These are phyloP conservation scores for Dictyostelium intermedium DNA, from an alignment of 78 protist species.

Conservation along the genomic window DNA sequence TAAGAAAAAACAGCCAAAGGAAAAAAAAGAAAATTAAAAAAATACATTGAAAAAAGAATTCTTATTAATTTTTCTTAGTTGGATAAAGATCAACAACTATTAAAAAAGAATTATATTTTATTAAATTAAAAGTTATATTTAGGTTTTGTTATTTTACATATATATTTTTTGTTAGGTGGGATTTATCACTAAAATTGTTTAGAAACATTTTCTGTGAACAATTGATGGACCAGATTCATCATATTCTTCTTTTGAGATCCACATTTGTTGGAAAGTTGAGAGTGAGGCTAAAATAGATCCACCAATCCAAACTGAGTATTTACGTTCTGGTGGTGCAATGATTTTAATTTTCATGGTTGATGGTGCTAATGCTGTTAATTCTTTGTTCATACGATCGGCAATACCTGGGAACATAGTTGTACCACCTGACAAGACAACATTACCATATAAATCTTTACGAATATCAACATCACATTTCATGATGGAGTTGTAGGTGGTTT, in stretches of 20 bases:
- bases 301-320: constrained; percentile 88
- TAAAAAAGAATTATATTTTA: no score
- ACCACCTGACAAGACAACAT: constrained; percentile 89
- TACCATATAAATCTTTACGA: constrained; percentile 62
- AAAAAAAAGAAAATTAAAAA: no score
- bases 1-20: no score
- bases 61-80: neutral
- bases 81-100: neutral
- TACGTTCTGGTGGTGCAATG: constrained; percentile 17
- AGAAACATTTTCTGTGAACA: constrained; percentile 12
- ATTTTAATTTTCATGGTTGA: constrained; percentile 4
- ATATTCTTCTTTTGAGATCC: constrained; percentile 86
- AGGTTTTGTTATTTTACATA: no score
- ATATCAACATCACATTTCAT: constrained; percentile 78
- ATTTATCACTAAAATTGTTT: neutral
- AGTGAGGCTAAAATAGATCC: constrained; percentile 88
- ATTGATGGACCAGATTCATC: constrained; percentile 71
- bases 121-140: no score
- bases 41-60: no score
- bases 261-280: constrained; percentile 77
- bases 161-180: neutral
- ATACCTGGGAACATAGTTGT: constrained; percentile 45
- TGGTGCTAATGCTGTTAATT: constrained; percentile 77
- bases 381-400: constrained; percentile 65
- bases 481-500: constrained; percentile 69